A percentile compares a stretch with the other conserved stretches of the same genome.
Conservation (phyloP, 371 early-diverging fungal genomes). For the Quaeritorhiza haematococci region DNA sequence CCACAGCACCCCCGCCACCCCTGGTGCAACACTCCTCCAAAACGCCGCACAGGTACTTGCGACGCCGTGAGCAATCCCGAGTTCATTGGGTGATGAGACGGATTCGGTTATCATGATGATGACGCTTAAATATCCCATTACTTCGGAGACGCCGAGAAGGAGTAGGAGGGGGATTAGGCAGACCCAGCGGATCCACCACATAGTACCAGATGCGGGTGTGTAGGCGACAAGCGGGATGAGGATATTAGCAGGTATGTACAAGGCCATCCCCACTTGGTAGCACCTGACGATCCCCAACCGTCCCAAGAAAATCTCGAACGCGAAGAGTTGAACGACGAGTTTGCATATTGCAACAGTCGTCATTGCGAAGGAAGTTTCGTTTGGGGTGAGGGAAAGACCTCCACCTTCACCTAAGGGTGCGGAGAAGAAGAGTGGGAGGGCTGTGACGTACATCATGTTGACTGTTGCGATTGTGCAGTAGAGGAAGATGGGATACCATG, state of each 20-base stretch:
- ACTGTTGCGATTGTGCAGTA: constrained; percentile 41
- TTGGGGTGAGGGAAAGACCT: constrained; percentile 22
- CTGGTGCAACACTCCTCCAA: constrained; percentile 35
- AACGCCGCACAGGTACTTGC: constrained; percentile 35
- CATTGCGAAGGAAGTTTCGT: constrained; percentile 19
- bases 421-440: constrained; percentile 34
- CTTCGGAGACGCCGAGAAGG: constrained; percentile 30
- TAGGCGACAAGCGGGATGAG: constrained; percentile 7
- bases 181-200: too few species aligned
- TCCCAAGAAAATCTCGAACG: constrained; percentile 12
- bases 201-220: too few species aligned
- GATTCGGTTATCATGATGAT: constrained; percentile 40
- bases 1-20: constrained; percentile 36
- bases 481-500: constrained; percentile 21
- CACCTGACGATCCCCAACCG: constrained; percentile 7
- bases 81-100: constrained; percentile 8
- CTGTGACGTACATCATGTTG: constrained; percentile 30
- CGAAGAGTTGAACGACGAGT: constrained; percentile 27
- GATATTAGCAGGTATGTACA: constrained; percentile 12
- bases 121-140: constrained; percentile 30
- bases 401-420: constrained; percentile 8
- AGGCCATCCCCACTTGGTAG: constrained; percentile 20
- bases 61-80: constrained; percentile 42
- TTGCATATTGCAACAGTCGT: constrained; percentile 27
- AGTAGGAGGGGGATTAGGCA: background rate